Evolutionary conservation across 371 early-diverging fungal genomes (phyloP), one percentile per base, ranked within the genome.

Genomic region (Phascolomyces articulosus): DNA sequence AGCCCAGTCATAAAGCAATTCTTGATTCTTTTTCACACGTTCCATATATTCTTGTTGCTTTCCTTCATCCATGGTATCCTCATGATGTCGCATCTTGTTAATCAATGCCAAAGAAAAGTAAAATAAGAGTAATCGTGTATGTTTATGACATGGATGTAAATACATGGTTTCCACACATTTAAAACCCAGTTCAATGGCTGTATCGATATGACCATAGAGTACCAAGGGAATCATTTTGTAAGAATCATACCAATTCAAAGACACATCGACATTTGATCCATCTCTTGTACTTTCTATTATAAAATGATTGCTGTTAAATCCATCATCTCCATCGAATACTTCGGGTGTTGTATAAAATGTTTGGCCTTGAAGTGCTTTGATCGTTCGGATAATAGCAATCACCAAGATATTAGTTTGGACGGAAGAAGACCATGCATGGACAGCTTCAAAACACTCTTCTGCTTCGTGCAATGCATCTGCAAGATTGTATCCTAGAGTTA

Each of bases 241-340:
- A 0, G 75, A 67, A 10, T 77, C 70, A 40, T 81, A 81, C 75
- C 77, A 76, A 34, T 74, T 77, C 55, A 78, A n/a, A 0, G 73
- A 70, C 0, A 81, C 69, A 24, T 65, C 48, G 0, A 70, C 60
- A 38, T 77, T 78, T 0, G 71, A 41, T 38, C 75, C 77, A 11
- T 72, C 72, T 9, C 71, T 65, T 54, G 66, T 65, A 28, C 73
- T 78, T 54, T 81, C 79, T 6, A 48, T 38, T 7, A 81, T 61
- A 63, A 81, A 81, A 28, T 76, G 74, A 3, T 44, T 59, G 41
- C 78, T 79, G 47, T 70, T 74, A 24, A 77, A 81, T 9, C 76
- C 79, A 65, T 81, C 82, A 26, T 78, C 75, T 4, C 78, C 76
- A 28, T 81, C 72, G 69, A 78, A 78, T 1, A 81, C 68, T 3